These are phyloP conservation scores for Nepenthes mirabilis DNA, from an alignment of 148 eudicot genomes.

Conservation along the genomic window DNA sequence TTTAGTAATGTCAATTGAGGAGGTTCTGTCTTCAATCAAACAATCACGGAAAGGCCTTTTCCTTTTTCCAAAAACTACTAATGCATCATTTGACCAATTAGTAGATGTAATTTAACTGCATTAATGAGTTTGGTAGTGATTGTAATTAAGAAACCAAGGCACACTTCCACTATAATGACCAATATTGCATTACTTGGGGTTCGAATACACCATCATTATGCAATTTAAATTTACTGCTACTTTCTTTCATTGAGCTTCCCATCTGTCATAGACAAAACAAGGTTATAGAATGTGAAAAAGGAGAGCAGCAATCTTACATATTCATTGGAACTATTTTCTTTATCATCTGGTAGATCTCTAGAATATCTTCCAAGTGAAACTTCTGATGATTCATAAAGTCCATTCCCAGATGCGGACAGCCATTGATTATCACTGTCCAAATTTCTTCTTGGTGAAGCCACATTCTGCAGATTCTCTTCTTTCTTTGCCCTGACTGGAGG, in stretches of 20 bases:
- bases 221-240: too few relatives aligned
- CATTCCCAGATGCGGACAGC: conserved; percentile 47
- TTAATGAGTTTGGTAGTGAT: too few relatives aligned
- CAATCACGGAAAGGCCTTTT: too few relatives aligned
- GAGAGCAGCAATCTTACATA: conserved; percentile 31
- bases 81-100: too few relatives aligned
- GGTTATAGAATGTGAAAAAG: neutral
- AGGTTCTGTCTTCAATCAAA: too few relatives aligned
- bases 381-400: conserved; percentile 43
- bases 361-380: conserved; percentile 43
- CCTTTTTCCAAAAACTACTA: too few relatives aligned
- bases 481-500: conserved; percentile 74
- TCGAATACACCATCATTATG: too few relatives aligned
- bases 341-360: conserved; percentile 35
- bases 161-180: too few relatives aligned
- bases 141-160: too few relatives aligned
- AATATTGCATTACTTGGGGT: too few relatives aligned
- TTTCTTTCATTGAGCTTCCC: neutral
- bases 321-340: conserved; percentile 27
- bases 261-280: neutral
- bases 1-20: too few relatives aligned
- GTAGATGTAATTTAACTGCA: too few relatives aligned
- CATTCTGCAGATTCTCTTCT: conserved; percentile 40
- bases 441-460: conserved; percentile 29
- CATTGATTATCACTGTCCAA: conserved; percentile 41